Base-by-base conservation (phyloP, 768 basidiomycete genomes). In the Arthromyces matolae region DNA sequence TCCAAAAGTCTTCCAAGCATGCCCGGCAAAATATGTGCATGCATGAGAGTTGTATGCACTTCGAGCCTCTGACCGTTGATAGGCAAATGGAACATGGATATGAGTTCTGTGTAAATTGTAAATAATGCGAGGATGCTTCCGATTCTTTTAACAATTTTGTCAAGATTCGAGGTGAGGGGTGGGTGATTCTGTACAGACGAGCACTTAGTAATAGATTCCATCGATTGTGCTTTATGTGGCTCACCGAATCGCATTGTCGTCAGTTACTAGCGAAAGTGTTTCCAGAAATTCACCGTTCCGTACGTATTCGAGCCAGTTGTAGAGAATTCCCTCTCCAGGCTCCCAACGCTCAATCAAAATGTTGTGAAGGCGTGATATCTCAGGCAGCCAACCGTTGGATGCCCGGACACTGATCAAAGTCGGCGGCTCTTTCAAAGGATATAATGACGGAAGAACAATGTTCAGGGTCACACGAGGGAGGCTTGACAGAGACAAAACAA, bases 1-100 rank as follows among this genome's bases (percentile, higher is more conserved):
- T 74, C 92, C 92, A 96, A 61, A 88, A 93, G 42, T 86, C 84
- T 43, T 73, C 72, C 22, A 95, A 64, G 60, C 93, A 95, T 7
- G 76, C 64, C n/a, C 80, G 78, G 62, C 93, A 95, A 63, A 93
- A 94, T 10, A 93, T 77, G 63, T 94, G 93, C 1, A 66, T 65
- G 60, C 92, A 94, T 2, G 70, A 60, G 40, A 94, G 70, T 52
- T 79, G 73, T 13, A 93, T 57, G 61, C 91, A 93, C 54, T 80
- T 78, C 12, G 78, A 73, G 35, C 93, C 93, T 60, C 90, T 93
- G 49, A 81, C 67, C 12, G 78, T 76, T 28, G 77, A 75, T 4
- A 94, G 66, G 63, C 93, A 95, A 41, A 95, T 81, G 20, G 83
- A 72, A 59, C 93, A 95, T 22, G 71, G 64, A 64, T 88, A 87